Evolutionary conservation across 2,329 filamentous ascomycete genomes (phyloP).

Genomic region (Orbilia brochopaga): DNA sequence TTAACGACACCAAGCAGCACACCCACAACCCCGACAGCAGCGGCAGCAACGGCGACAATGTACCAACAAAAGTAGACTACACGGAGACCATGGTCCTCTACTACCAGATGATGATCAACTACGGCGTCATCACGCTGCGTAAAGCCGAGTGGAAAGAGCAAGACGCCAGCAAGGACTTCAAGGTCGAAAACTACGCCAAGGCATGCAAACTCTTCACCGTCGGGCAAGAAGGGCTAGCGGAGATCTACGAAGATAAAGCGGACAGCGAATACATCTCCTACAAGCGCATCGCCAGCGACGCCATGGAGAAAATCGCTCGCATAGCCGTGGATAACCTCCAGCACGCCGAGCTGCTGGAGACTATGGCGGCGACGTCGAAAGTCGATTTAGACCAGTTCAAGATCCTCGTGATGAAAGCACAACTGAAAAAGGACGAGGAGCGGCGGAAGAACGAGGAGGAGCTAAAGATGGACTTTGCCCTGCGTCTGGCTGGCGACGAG

Average conservation of each 20-base stretch:
- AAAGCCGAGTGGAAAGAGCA: constrained; percentile 33
- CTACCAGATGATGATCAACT: constrained; percentile 47
- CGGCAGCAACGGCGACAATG: not conserved
- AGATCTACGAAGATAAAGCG: constrained; percentile 30
- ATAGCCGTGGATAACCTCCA: constrained; percentile 10
- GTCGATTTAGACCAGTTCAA: constrained; percentile 27
- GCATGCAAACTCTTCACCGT: constrained; percentile 30
- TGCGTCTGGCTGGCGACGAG: constrained; percentile 12
- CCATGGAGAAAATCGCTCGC: constrained; percentile 18
- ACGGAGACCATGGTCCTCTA: constrained; percentile 33
- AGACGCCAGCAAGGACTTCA: constrained; percentile 14
- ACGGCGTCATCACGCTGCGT: constrained; percentile 26
- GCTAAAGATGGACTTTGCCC: constrained; percentile 4
- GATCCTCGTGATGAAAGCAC: constrained; percentile 16
- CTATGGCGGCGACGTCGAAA: constrained; percentile 21
- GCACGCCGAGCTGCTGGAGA: constrained; percentile 33
- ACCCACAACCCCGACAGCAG: not conserved
- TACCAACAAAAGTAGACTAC: constrained; percentile 19
- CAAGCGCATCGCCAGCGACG: constrained; percentile 24
- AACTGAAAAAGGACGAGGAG: constrained; percentile 1
- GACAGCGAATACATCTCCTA: constrained; percentile 31
- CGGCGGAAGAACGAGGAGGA: constrained; percentile 9
- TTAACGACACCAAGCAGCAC: constrained; percentile 8
- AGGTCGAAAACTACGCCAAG: constrained; percentile 43
- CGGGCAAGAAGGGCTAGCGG: constrained; percentile 26